phyloP scores from a whole-genome alignment of 345 rosid genomes.

The Gossypium thurberi region DNA sequence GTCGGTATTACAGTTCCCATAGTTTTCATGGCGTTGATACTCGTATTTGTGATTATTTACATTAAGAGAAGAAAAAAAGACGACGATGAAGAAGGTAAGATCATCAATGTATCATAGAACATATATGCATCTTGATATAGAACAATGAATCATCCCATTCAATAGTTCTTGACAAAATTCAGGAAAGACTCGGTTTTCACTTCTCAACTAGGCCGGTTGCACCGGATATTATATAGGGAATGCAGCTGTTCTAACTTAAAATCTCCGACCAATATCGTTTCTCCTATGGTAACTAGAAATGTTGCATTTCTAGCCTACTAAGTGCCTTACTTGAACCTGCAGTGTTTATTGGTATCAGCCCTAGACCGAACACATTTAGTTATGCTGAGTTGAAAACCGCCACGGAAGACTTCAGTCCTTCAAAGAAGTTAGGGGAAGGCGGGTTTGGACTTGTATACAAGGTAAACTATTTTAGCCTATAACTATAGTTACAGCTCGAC shows the following conservation, averaged over 20 bases:
- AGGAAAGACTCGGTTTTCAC: background rate
- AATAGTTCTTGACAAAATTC: too few species aligned
- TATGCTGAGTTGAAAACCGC: constrained; percentile 29
- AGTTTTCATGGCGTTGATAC: constrained; percentile 12
- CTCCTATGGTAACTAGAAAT: too few species aligned
- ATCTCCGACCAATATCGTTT: too few species aligned
- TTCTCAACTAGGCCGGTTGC: too few species aligned
- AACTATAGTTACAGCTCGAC: background rate
- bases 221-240: too few species aligned
- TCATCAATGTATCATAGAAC: background rate
- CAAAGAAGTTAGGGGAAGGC: constrained; percentile 35
- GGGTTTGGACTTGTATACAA: constrained; percentile 35
- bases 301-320: background rate
- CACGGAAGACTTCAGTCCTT: constrained; percentile 26
- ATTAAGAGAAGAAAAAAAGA: background rate
- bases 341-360: constrained; percentile 24
- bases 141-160: too few species aligned
- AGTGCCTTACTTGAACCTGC: constrained; percentile 9
- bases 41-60: constrained; percentile 6
- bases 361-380: constrained; percentile 28
- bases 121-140: background rate
- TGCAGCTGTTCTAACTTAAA: too few species aligned
- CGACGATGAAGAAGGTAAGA: constrained; percentile 22
- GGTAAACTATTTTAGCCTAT: constrained; percentile 13
- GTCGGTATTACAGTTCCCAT: constrained; percentile 21